phyloP scores from a whole-genome alignment of 495 filamentous ascomycete genomes.

The Talaromyces liani region DNA sequence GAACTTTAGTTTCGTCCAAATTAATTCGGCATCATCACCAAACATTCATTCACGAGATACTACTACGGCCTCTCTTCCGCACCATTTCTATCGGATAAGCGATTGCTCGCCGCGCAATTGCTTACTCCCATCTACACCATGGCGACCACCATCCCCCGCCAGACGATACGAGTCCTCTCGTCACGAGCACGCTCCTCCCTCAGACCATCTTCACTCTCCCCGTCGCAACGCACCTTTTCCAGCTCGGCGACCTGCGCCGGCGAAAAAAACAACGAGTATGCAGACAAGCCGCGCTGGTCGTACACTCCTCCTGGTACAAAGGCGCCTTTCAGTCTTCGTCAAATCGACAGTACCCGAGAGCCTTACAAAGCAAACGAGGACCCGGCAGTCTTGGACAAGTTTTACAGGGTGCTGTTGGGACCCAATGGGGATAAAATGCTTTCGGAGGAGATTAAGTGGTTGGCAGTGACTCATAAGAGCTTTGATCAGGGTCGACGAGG shows the following conservation, averaged over 20 bases:
- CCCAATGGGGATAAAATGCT: constrained; percentile 60
- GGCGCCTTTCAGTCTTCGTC: constrained; percentile 53
- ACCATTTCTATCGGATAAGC: neutral
- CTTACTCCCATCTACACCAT: neutral
- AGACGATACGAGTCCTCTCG: constrained; percentile 4
- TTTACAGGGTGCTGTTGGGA: constrained; percentile 68
- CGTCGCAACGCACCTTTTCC: constrained; percentile 2
- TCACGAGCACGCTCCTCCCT: neutral
- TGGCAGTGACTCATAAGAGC: constrained; percentile 96
- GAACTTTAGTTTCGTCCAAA: neutral
- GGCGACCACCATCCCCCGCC: constrained; percentile 3
- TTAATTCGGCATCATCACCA: neutral
- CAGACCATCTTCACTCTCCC: neutral
- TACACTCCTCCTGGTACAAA: constrained; percentile 72
- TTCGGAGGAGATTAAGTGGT: constrained; percentile 89
- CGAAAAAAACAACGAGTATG: constrained; percentile 18
- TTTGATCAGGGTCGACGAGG: constrained; percentile 92
- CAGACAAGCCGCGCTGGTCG: constrained; percentile 65
- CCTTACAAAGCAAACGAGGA: constrained; percentile 66
- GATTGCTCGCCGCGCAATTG: neutral
- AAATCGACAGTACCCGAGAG: constrained; percentile 36
- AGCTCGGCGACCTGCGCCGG: neutral
- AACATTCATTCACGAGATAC: neutral
- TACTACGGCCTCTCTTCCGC: neutral
- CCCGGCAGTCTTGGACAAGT: constrained; percentile 60